These are phyloP conservation scores for Xerocomellus chrysenteron DNA, from an alignment of 768 basidiomycete genomes.

Conservation along the genomic window DNA sequence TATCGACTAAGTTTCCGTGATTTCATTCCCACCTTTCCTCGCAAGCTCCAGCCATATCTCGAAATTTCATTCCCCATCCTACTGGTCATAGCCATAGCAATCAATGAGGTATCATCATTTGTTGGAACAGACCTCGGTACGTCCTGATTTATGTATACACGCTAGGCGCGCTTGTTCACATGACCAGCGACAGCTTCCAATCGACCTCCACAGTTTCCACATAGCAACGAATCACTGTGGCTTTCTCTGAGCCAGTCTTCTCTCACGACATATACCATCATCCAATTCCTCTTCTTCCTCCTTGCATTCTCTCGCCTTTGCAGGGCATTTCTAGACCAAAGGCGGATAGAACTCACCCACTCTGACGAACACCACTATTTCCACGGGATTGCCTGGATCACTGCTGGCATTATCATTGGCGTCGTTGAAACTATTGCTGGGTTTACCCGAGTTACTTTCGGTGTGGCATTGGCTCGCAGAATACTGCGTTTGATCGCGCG, in stretches of 20 bases:
- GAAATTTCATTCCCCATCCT: slow-evolving; percentile 48
- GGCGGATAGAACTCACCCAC: slow-evolving; percentile 46
- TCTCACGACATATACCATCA: slow-evolving; percentile 55
- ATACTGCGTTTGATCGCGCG: slow-evolving; percentile 56
- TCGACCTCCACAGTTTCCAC: slow-evolving; percentile 37
- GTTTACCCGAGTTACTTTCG: slow-evolving; percentile 56
- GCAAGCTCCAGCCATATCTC: slow-evolving; percentile 43
- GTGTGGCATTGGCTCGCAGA: slow-evolving; percentile 52
- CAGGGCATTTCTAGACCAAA: slow-evolving; percentile 49
- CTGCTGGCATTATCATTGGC: slow-evolving; percentile 59
- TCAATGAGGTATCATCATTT: slow-evolving; percentile 67
- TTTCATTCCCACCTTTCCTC: slow-evolving; percentile 54
- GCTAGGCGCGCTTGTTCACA: neutral
- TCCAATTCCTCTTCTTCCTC: slow-evolving; percentile 58
- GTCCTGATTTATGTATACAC: slow-evolving; percentile 9
- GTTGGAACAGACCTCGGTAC: slow-evolving; percentile 56
- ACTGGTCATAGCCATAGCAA: slow-evolving; percentile 52
- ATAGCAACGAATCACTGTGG: slow-evolving; percentile 41
- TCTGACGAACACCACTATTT: slow-evolving; percentile 48
- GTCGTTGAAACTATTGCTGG: slow-evolving; percentile 65
- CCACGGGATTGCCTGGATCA: slow-evolving; percentile 66
- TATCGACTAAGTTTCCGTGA: slow-evolving; percentile 54
- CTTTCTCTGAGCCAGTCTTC: slow-evolving; percentile 59
- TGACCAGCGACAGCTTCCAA: slow-evolving; percentile 8
- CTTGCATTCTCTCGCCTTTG: slow-evolving; percentile 59